Evolutionary conservation across 352 stramenopile species (phyloP).

Genomic region (Plasmopara muralis): DNA sequence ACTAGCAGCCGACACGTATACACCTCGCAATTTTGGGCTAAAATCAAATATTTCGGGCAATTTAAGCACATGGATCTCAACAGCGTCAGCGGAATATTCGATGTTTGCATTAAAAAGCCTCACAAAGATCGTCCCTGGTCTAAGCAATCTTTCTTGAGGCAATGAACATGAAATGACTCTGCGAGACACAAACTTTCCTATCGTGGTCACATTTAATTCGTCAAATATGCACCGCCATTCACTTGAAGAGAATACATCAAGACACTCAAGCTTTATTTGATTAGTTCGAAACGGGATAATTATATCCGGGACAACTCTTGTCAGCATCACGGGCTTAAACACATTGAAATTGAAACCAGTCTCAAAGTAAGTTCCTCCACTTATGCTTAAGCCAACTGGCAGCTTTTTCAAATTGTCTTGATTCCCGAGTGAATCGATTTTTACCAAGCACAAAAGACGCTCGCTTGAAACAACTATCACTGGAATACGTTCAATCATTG

Average conservation of each 20-base stretch:
- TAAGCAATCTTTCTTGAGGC: slow-evolving; percentile 8
- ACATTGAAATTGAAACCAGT: slow-evolving; percentile 31
- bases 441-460: slow-evolving; percentile 15
- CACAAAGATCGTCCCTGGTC: slow-evolving; percentile 12
- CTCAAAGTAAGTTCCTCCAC: slow-evolving; percentile 21
- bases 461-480: slow-evolving; percentile 13
- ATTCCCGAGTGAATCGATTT: slow-evolving; percentile 7
- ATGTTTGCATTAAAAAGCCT: slow-evolving; percentile 12
- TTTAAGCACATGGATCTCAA: slow-evolving; percentile 22
- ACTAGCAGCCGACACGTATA: background rate
- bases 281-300: slow-evolving; percentile 24
- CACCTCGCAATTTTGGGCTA: slow-evolving; percentile 17
- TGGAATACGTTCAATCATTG: slow-evolving; percentile 6
- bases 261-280: slow-evolving; percentile 18
- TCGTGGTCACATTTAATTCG: slow-evolving; percentile 21
- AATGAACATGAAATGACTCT: slow-evolving; percentile 18
- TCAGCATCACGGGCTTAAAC: slow-evolving; percentile 18
- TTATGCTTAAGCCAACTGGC: slow-evolving; percentile 26
- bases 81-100: slow-evolving; percentile 21
- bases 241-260: slow-evolving; percentile 14
- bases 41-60: slow-evolving; percentile 31
- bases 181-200: slow-evolving; percentile 17
- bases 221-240: slow-evolving; percentile 28
- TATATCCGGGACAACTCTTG: slow-evolving; percentile 10
- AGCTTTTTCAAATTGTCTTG: slow-evolving; percentile 8